Conservation (phyloP, 2,329 filamentous ascomycete genomes). For the Botrytis elliptica region DNA sequence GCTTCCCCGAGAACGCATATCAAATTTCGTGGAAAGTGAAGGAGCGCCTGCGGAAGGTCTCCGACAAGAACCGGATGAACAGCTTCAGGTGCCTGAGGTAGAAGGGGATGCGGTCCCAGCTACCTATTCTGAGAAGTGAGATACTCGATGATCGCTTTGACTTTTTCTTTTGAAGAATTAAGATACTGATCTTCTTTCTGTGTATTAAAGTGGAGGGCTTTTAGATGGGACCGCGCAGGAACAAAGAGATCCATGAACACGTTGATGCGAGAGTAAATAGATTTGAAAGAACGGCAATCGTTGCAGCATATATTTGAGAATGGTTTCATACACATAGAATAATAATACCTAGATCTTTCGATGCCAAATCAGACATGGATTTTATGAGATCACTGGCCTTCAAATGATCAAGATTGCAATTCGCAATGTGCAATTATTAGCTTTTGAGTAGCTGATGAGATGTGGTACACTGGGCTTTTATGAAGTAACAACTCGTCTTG, state of each 20-base stretch:
- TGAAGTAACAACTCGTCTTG: not conserved
- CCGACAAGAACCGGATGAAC: conserved; percentile 9
- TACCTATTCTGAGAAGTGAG: conserved; percentile 20
- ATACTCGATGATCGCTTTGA: conserved; percentile 12
- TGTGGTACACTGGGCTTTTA: not conserved
- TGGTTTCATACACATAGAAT: not conserved
- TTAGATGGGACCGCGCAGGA: not conserved
- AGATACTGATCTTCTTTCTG: conserved; percentile 14
- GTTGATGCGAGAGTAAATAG: not conserved
- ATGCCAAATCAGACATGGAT: not conserved
- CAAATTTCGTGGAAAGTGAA: conserved; percentile 21
- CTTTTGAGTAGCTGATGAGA: not conserved
- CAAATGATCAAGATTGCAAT: not conserved
- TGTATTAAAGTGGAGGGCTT: conserved; percentile 13
- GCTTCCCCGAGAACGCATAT: conserved; percentile 21
- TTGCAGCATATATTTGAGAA: not conserved
- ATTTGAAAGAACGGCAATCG: not conserved
- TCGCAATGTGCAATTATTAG: not conserved
- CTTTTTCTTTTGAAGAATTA: not conserved
- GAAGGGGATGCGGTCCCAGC: conserved; percentile 1
- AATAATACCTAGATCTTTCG: not conserved
- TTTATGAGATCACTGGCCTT: no score
- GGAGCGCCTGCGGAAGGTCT: conserved; percentile 9
- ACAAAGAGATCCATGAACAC: not conserved
- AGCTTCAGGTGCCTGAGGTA: not conserved